These are phyloP conservation scores for Cucurbita pepo DNA, from an alignment of 306 rosid species.

Conservation along the genomic window DNA sequence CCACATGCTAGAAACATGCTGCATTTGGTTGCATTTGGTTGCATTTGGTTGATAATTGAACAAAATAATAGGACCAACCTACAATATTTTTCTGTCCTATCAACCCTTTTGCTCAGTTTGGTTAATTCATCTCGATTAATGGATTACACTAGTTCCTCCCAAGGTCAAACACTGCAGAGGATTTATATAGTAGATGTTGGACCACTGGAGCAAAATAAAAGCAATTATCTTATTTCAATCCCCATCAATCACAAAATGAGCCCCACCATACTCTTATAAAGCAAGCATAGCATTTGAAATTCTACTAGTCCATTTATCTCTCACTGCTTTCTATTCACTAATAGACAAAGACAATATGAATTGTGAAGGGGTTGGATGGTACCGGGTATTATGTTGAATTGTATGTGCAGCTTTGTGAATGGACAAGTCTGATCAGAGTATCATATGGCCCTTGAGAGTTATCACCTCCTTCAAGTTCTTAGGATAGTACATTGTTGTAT, in stretches of 20 bases:
- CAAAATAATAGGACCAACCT: not conserved
- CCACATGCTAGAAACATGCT: not conserved
- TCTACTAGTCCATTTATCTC: not conserved
- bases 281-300: not conserved
- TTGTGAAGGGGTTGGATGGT: not conserved
- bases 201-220: not conserved
- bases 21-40: too few species aligned
- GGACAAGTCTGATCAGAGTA: not conserved
- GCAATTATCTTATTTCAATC: not conserved
- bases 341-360: not conserved
- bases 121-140: not conserved
- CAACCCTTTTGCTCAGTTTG: not conserved
- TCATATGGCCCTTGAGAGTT: slow-evolving; percentile 10
- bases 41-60: not conserved
- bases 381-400: not conserved
- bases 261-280: not conserved
- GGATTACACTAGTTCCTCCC: not conserved
- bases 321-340: not conserved
- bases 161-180: not conserved
- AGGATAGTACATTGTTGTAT: slow-evolving; percentile 61
- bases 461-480: slow-evolving; percentile 61
- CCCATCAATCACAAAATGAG: not conserved
- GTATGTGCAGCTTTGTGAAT: not conserved
- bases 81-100: not conserved
- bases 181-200: not conserved